These are phyloP conservation scores for Diaporthe nobilis DNA, from an alignment of 2,329 filamentous ascomycete genomes.

Conservation along the genomic window DNA sequence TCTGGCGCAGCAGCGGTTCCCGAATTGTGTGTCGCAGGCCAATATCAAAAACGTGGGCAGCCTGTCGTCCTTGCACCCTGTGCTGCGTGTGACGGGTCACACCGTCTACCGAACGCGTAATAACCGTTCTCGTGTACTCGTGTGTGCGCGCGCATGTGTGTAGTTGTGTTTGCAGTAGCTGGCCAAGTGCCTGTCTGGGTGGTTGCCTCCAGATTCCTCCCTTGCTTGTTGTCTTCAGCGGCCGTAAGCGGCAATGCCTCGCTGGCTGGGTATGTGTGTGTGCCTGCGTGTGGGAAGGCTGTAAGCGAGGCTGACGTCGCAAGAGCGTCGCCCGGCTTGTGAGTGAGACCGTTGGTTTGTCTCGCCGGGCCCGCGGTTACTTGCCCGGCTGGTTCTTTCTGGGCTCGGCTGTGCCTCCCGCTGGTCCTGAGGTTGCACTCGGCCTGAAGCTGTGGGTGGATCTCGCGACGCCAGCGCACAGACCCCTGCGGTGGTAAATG, in stretches of 20 bases:
- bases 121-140: conserved; percentile 5
- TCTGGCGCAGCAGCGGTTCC: conserved; percentile 6
- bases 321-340: conserved; percentile 2
- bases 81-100: conserved; percentile 27
- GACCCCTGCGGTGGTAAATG: conserved; percentile 2
- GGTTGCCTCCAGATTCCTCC: background rate
- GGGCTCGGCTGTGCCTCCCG: conserved; percentile 4
- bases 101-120: background rate
- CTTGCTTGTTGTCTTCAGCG: background rate
- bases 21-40: conserved; percentile 34
- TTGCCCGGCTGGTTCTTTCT: conserved; percentile 1
- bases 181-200: background rate
- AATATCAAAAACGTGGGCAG: conserved; percentile 42
- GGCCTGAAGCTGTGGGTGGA: conserved; percentile 1
- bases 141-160: background rate
- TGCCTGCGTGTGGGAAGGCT: conserved; percentile 2
- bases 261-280: background rate
- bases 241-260: background rate
- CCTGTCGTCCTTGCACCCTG: conserved; percentile 32
- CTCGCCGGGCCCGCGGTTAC: conserved; percentile 8
- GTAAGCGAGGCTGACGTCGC: conserved; percentile 25
- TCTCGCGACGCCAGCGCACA: conserved; percentile 22
- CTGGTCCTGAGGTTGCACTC: background rate
- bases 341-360: background rate
- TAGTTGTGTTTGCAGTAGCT: background rate